Base-by-base conservation (phyloP, 179 eudicot genomes). In the Spinacia oleracea region DNA sequence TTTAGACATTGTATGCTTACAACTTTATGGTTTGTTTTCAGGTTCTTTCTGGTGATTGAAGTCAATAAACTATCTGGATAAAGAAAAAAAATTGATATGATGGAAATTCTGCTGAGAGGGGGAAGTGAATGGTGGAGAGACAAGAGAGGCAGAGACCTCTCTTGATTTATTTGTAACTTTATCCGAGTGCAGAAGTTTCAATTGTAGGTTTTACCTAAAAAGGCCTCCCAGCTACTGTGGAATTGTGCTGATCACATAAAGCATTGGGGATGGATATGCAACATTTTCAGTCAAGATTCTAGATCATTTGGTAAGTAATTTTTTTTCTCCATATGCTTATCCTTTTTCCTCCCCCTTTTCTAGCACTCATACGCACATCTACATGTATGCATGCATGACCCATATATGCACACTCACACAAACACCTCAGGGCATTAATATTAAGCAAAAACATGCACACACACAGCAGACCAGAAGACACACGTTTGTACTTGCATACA, bases 121-220 rank as follows among this genome's bases (percentile, higher is more conserved):
- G n/a, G n/a, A n/a, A n/a, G n/a, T n/a, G n/a, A n/a, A n/a, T n/a
- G n/a, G n/a, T n/a, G n/a, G n/a, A n/a, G n/a, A n/a, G n/a, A n/a
- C n/a, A n/a, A n/a, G n/a, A n/a, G n/a, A n/a, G n/a, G n/a, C n/a
- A n/a, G n/a, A n/a, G n/a, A n/a, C n/a, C n/a, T n/a, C n/a, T n/a
- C n/a, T n/a, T n/a, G n/a, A n/a, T n/a, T n/a, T n/a, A n/a, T n/a
- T n/a, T n/a, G n/a, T n/a, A n/a, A n/a, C n/a, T n/a, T n/a, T n/a
- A n/a, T n/a, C n/a, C n/a, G n/a, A n/a, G n/a, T n/a, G n/a, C n/a
- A n/a, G n/a, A 15, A 81, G n/a, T 23, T 79, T 67, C 40, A 18
- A n/a, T 23, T 78, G 63, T 83, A 96, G 99, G 96, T 85, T 72
- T 84, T 96, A 78, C 99, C 98, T 82, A 97, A 96, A 86, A 82